These are phyloP conservation scores for Colletotrichum limetticola DNA, from an alignment of 2,329 filamentous ascomycete genomes.

Conservation along the genomic window DNA sequence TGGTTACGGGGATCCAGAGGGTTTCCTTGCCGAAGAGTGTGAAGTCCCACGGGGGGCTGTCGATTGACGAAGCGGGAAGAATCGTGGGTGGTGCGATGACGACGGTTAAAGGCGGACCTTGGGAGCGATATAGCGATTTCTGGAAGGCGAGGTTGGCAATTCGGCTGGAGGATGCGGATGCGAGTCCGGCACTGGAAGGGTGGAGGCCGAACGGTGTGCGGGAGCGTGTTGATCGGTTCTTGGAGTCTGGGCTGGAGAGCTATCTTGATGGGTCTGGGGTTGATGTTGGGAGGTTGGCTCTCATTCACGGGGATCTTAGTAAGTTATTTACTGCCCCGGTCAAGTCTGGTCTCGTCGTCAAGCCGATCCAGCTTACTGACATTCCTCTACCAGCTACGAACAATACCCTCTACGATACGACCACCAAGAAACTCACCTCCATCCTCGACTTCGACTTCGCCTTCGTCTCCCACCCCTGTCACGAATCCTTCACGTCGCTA, in stretches of 20 bases:
- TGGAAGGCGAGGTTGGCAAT: constrained; percentile 29
- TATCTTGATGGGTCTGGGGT: constrained; percentile 32
- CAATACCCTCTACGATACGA: constrained; percentile 41
- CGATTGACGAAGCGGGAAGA: constrained; percentile 28
- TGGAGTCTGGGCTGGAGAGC: constrained; percentile 19
- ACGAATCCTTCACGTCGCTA: constrained; percentile 41
- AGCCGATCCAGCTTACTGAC: no score
- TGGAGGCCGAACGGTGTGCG: constrained; percentile 36
- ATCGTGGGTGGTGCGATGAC: constrained; percentile 37
- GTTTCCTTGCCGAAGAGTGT: constrained; percentile 33
- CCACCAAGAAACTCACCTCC: constrained; percentile 37
- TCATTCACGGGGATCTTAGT: constrained; percentile 44
- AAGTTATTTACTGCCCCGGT: not conserved
- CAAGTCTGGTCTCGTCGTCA: no score
- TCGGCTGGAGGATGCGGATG: constrained; percentile 23
- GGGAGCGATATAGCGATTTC: constrained; percentile 33
- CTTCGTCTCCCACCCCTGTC: constrained; percentile 37
- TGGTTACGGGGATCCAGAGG: constrained; percentile 36
- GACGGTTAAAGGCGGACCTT: constrained; percentile 33
- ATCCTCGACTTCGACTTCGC: constrained; percentile 44
- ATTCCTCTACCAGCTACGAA: constrained; percentile 36
- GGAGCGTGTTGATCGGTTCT: constrained; percentile 34
- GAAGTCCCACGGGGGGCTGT: constrained; percentile 37
- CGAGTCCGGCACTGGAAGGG: constrained; percentile 35
- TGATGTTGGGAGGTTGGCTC: constrained; percentile 20